Percentiles rank a stretch among this genome's conserved stretches.
These are phyloP conservation scores for Volvariella volvacea DNA, from an alignment of 1,284 basidiomycete genomes.

Conservation along the genomic window DNA sequence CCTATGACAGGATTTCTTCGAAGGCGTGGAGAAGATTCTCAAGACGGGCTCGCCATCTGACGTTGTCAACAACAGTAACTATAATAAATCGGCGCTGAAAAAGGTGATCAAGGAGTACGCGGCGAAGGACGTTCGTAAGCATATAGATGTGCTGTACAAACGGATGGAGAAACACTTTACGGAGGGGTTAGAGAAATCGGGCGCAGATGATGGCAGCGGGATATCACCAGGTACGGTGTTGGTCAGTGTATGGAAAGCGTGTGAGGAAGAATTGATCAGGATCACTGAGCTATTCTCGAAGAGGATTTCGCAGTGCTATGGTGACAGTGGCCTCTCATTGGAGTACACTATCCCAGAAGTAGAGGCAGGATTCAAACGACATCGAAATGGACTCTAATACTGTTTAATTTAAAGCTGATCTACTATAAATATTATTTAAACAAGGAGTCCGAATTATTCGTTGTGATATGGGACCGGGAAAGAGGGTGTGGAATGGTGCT, in stretches of 20 bases:
- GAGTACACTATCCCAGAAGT: slow-evolving; percentile 77
- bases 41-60: slow-evolving; percentile 79
- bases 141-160: slow-evolving; percentile 82
- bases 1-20: slow-evolving; percentile 79
- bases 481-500: neutral
- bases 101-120: slow-evolving; percentile 84
- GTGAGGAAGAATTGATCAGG: slow-evolving; percentile 73
- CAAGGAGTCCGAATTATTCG: no score
- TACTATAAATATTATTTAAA: neutral
- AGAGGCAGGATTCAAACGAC: slow-evolving; percentile 68
- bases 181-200: slow-evolving; percentile 64
- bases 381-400: slow-evolving; percentile 18
- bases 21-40: slow-evolving; percentile 83
- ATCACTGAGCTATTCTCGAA: slow-evolving; percentile 66
- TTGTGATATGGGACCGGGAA: neutral
- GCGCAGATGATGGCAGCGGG: slow-evolving; percentile 49
- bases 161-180: slow-evolving; percentile 96
- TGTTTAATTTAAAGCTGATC: neutral
- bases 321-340: slow-evolving; percentile 58
- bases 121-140: slow-evolving; percentile 83
- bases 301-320: slow-evolving; percentile 73
- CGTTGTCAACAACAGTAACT: slow-evolving; percentile 71
- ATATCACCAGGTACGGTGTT: slow-evolving; percentile 64
- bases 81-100: slow-evolving; percentile 74
- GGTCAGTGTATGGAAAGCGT: slow-evolving; percentile 82